These are phyloP conservation scores for Fusarium temperatum DNA, from an alignment of 2,329 filamentous ascomycete species.

Conservation along the genomic window DNA sequence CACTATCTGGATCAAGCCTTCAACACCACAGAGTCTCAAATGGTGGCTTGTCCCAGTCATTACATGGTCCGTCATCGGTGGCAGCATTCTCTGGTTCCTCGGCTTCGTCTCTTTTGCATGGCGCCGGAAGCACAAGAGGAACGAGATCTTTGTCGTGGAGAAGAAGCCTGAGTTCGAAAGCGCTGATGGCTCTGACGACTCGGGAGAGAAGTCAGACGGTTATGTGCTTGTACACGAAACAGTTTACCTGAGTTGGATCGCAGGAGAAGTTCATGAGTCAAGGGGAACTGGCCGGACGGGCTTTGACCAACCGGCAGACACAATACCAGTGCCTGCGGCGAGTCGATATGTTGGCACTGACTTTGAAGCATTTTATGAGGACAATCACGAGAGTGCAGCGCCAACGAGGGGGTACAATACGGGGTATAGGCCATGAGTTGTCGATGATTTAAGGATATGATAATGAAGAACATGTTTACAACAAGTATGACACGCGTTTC, in stretches of 20 bases:
- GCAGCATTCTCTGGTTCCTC: slow-evolving; percentile 46
- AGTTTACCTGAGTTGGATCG: slow-evolving; percentile 49
- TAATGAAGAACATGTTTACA: background rate
- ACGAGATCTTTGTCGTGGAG: slow-evolving; percentile 48
- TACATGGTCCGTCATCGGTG: slow-evolving; percentile 43
- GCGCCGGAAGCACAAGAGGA: slow-evolving; percentile 42
- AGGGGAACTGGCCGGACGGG: slow-evolving; percentile 11
- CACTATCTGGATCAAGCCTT: slow-evolving; percentile 46
- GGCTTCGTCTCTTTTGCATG: slow-evolving; percentile 47
- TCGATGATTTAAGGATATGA: background rate
- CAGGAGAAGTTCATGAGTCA: slow-evolving; percentile 40
- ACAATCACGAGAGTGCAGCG: slow-evolving; percentile 8
- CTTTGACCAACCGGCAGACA: slow-evolving; percentile 6
- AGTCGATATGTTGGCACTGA: slow-evolving; percentile 38
- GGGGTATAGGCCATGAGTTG: slow-evolving; percentile 15
- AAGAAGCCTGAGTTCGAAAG: slow-evolving; percentile 48
- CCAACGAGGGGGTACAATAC: slow-evolving; percentile 21
- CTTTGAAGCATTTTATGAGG: slow-evolving; percentile 36
- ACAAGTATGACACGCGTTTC: fast-evolving
- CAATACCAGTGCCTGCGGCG: background rate
- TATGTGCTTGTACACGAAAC: slow-evolving; percentile 50
- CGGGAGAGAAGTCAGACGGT: slow-evolving; percentile 34
- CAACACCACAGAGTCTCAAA: slow-evolving; percentile 1
- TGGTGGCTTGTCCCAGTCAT: slow-evolving; percentile 48
- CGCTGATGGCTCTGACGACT: slow-evolving; percentile 27